Evolutionary conservation across 1,139 yeast species (phyloP), one percentile per base, ranked within the genome.

Genomic region (Suhomyces atakaporum): DNA sequence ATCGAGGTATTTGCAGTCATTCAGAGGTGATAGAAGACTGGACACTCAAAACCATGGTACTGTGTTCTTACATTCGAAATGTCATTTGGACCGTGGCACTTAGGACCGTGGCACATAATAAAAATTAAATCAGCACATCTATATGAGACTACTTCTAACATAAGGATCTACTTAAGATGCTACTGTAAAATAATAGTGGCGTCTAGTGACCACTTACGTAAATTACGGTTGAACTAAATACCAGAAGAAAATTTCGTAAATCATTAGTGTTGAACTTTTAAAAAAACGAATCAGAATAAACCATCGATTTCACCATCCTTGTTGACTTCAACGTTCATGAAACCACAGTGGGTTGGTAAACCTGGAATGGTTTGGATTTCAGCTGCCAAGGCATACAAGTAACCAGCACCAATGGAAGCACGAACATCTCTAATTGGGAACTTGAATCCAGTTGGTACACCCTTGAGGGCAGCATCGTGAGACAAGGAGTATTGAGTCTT

Each of bases 281-380:
- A 34, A 31, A 25, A 25, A 25, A 26, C 25, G 29, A 19, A 25
- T 63, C 73, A 90, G 62, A 90, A 90, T 68, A 92, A 77, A 36
- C 98, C 98, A 52, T 88, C 95, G 43, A 84, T 84, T 50, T 84
- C 84, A 35, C 90, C 92, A 30, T 84, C 79, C 26, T 82, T 87
- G 56, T 80, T 76, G 27, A 84, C 85, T 61, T 84, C 92, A 36
- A 84, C 90, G 51, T 84, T 82, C 90, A 84, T 84, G 64, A 80
- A 84, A 25, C 92, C 92, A 42, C 87, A 84, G 59, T 82, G 84
- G 9, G 92, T 84, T 42, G 92, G 84, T 54, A 84, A 72, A 39
- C 94, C 92, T 27, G 94, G 94, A 53, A 84, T 84, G 21, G 94
- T 84, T 79, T 80, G 84, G 48, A 84, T 84, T 58, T 84, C 88